These are phyloP conservation scores for Phylloporus sp. DNA, from an alignment of 768 basidiomycete genomes.

Conservation along the genomic window DNA sequence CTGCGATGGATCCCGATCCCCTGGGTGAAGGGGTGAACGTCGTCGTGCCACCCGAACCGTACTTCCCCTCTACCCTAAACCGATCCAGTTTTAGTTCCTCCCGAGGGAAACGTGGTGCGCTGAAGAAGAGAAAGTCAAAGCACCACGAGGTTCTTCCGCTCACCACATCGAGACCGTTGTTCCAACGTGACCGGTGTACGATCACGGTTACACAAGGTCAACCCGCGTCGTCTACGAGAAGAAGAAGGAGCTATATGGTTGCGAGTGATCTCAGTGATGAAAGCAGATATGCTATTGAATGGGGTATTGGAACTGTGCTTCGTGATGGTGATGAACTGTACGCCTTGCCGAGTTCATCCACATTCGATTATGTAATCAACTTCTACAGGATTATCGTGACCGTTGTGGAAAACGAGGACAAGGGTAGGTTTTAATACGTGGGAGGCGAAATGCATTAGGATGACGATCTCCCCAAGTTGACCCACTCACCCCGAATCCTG, in stretches of 20 bases:
- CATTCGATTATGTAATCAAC: background rate
- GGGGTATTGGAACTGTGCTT: constrained; percentile 95
- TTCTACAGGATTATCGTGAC: constrained; percentile 69
- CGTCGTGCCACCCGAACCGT: constrained; percentile 78
- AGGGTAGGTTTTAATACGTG: constrained; percentile 47
- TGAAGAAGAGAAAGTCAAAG: constrained; percentile 58
- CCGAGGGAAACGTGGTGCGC: constrained; percentile 31
- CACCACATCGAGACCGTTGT: constrained; percentile 71
- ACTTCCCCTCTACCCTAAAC: constrained; percentile 74
- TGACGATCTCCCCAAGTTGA: constrained; percentile 46
- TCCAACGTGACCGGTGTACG: constrained; percentile 90
- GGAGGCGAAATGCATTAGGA: background rate
- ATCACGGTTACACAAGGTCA: constrained; percentile 86
- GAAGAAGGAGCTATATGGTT: constrained; percentile 72
- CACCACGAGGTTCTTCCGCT: constrained; percentile 63
- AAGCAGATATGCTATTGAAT: constrained; percentile 91
- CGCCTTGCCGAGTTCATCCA: constrained; percentile 13
- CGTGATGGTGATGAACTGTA: constrained; percentile 91
- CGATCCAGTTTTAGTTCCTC: constrained; percentile 38
- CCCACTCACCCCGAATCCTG: constrained; percentile 61
- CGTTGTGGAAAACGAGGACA: constrained; percentile 88
- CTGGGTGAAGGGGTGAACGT: constrained; percentile 92
- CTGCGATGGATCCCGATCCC: constrained; percentile 65
- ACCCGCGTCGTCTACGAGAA: constrained; percentile 56
- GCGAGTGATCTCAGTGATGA: constrained; percentile 96